Evolutionary conservation across 345 rosid genomes (phyloP).

Genomic region (Atalantia buxifolia): DNA sequence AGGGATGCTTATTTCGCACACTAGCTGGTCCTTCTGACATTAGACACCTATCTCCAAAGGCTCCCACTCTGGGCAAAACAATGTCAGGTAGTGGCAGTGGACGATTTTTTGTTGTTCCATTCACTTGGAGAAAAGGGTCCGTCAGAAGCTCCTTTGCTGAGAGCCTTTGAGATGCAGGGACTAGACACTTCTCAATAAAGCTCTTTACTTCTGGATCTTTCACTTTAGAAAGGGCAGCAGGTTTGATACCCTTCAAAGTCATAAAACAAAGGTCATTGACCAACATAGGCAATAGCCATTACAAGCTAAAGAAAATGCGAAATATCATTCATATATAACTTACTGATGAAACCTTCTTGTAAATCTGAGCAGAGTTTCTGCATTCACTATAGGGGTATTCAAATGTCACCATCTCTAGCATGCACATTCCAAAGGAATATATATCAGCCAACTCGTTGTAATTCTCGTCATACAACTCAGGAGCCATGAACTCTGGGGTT

Average conservation of each 20-base stretch:
- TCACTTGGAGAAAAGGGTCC: conserved; percentile 71
- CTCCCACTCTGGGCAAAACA: conserved; percentile 61
- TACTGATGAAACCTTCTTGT: conserved; percentile 85
- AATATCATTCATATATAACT: conserved; percentile 19
- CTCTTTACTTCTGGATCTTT: conserved; percentile 61
- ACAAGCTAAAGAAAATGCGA: conserved; percentile 8
- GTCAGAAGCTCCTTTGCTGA: conserved; percentile 75
- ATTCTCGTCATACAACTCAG: conserved; percentile 79
- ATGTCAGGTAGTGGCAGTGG: conserved; percentile 61
- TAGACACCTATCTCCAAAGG: conserved; percentile 68
- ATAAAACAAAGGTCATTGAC: conserved; percentile 11
- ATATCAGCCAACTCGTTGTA: conserved; percentile 80
- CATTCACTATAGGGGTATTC: conserved; percentile 85
- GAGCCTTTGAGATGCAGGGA: conserved; percentile 69
- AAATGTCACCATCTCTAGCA: conserved; percentile 85
- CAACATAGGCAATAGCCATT: neutral
- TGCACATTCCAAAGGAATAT: conserved; percentile 86
- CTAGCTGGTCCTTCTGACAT: conserved; percentile 73
- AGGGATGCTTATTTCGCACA: conserved; percentile 32
- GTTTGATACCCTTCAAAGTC: conserved; percentile 69
- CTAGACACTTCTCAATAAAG: conserved; percentile 87
- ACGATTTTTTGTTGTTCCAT: conserved; percentile 41
- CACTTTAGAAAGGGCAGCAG: conserved; percentile 72
- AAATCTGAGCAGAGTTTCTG: conserved; percentile 80
- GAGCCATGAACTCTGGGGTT: conserved; percentile 95